A percentile compares a stretch with the other conserved stretches of the same genome.
Evolutionary conservation across 352 stramenopile genomes (phyloP).

Genomic region (Phytopythium montanum): DNA sequence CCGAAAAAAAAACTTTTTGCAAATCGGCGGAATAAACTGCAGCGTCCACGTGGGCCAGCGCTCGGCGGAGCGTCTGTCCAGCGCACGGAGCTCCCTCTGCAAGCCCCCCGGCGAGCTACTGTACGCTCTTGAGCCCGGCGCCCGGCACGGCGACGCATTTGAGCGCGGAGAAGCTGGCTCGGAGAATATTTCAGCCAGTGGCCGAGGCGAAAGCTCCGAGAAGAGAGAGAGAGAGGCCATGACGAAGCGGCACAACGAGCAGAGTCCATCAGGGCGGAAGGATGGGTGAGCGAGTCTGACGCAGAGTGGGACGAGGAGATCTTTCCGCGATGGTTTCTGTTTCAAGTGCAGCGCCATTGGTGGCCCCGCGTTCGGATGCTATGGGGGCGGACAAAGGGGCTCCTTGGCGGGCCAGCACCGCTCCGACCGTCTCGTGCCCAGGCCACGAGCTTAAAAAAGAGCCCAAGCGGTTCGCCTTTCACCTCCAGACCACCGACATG

Average conservation of each 20-base stretch:
- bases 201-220: background rate
- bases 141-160: background rate
- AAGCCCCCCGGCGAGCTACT: background rate
- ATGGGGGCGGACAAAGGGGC: too few relatives aligned
- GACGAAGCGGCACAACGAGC: background rate
- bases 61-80: too few relatives aligned
- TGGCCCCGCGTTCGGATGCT: too few relatives aligned
- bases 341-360: background rate
- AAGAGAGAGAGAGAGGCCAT: too few relatives aligned
- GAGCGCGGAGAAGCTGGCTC: background rate
- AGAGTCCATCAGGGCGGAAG: background rate
- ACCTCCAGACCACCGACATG: too few relatives aligned
- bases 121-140: background rate
- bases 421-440: background rate
- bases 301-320: conserved; percentile 1
- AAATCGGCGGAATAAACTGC: too few relatives aligned
- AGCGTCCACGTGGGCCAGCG: too few relatives aligned
- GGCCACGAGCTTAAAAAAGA: background rate
- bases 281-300: background rate
- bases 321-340: background rate
- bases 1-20: conserved; percentile 4
- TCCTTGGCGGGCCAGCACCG: too few relatives aligned
- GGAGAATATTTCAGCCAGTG: background rate
- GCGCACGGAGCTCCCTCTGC: too few relatives aligned
- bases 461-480: background rate